These are phyloP conservation scores for Mortierella claussenii DNA, from an alignment of 192 early-diverging fungal genomes.

Conservation along the genomic window DNA sequence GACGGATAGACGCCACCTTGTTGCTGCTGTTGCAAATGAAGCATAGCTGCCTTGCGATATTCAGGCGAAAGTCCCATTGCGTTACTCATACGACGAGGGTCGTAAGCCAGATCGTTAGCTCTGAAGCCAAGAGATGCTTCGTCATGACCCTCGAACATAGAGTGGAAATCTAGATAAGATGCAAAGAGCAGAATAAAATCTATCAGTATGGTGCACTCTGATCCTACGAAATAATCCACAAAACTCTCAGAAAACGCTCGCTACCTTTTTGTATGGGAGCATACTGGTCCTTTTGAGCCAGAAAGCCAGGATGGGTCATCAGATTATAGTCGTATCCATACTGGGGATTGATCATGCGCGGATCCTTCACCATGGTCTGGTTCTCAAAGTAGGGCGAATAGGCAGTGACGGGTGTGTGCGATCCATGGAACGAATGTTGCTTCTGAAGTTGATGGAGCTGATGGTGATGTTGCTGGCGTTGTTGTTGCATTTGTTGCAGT, in stretches of 20 bases:
- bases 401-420: constrained; percentile 46
- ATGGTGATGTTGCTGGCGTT: constrained; percentile 26
- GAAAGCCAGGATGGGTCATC: constrained; percentile 31
- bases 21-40: constrained; percentile 56
- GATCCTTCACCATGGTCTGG: constrained; percentile 46
- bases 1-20: constrained; percentile 30
- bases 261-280: constrained; percentile 28
- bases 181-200: not conserved
- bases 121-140: constrained; percentile 46
- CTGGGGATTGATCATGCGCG: constrained; percentile 40
- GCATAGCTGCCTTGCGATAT: constrained; percentile 49
- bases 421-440: constrained; percentile 34
- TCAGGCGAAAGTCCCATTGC: constrained; percentile 36
- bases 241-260: not conserved
- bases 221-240: too few relatives aligned
- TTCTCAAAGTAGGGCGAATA: constrained; percentile 49
- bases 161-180: constrained; percentile 25
- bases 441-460: constrained; percentile 34
- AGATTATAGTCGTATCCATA: constrained; percentile 46
- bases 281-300: constrained; percentile 34
- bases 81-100: constrained; percentile 45
- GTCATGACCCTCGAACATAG: constrained; percentile 50
- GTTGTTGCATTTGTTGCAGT: constrained; percentile 59
- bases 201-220: not conserved
- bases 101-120: constrained; percentile 47